Percentiles rank a stretch among this genome's conserved stretches.
Evolutionary conservation across 2,329 filamentous ascomycete species (phyloP).

Genomic region (Fusarium acutatum): DNA sequence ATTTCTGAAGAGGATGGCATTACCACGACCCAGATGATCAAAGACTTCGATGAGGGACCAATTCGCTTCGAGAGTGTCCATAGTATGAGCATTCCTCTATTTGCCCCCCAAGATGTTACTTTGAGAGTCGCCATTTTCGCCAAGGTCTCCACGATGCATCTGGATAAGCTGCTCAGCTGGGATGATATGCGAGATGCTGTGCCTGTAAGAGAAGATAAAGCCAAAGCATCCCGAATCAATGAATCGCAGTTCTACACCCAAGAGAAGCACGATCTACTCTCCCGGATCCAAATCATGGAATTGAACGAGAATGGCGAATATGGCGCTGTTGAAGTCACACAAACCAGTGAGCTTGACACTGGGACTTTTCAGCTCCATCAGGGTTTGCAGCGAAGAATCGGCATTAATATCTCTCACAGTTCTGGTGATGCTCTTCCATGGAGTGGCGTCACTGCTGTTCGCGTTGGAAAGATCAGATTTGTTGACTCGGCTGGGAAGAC

Average conservation of each 20-base stretch:
- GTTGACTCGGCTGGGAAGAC: constrained; percentile 87
- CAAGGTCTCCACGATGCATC: constrained; percentile 88
- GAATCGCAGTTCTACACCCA: constrained; percentile 94
- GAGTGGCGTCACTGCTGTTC: constrained; percentile 81
- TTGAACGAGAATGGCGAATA: constrained; percentile 92
- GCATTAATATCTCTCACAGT: constrained; percentile 89
- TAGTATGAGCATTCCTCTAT: constrained; percentile 92
- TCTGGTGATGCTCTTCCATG: constrained; percentile 89
- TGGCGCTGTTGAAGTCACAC: constrained; percentile 89
- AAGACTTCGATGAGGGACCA: constrained; percentile 89
- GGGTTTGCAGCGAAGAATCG: constrained; percentile 87
- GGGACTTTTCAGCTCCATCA: constrained; percentile 96
- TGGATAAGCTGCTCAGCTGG: constrained; percentile 98
- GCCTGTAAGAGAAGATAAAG: constrained; percentile 60
- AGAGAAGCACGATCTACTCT: constrained; percentile 92
- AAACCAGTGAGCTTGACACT: constrained; percentile 82
- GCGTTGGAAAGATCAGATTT: constrained; percentile 82
- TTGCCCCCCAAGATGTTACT: constrained; percentile 73
- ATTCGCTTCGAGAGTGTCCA: constrained; percentile 97
- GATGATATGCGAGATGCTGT: constrained; percentile 93
- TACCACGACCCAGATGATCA: constrained; percentile 94
- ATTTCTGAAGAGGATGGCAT: constrained; percentile 89
- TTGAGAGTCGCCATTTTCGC: constrained; percentile 92
- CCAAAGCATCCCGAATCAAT: constrained; percentile 74
- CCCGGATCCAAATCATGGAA: constrained; percentile 87